A percentile compares a stretch with the other conserved stretches of the same genome.
These are phyloP conservation scores for Tolypocladium nubicola DNA, from an alignment of 2,329 filamentous ascomycete genomes.

Conservation along the genomic window DNA sequence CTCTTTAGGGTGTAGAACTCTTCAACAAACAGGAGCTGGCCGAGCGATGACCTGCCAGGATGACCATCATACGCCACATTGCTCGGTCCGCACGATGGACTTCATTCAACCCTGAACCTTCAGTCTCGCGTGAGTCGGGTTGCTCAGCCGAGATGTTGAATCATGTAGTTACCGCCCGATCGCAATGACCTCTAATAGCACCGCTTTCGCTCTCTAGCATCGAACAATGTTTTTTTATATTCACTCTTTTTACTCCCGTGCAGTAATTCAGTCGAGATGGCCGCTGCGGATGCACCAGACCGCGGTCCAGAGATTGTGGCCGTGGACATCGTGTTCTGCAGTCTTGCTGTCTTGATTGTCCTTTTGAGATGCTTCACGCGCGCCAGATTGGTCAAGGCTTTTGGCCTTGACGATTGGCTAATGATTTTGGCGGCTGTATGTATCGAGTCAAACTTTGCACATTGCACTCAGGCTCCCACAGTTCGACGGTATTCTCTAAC, in stretches of 20 bases:
- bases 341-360: constrained; percentile 10
- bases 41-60: background rate
- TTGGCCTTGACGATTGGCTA: constrained; percentile 4
- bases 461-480: background rate
- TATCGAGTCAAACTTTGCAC: background rate
- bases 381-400: constrained; percentile 1
- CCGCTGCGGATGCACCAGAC: constrained; percentile 2
- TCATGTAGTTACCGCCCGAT: background rate
- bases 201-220: background rate
- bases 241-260: background rate
- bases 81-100: background rate
- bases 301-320: constrained; percentile 15
- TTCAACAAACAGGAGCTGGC: background rate
- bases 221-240: background rate
- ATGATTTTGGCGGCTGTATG: constrained; percentile 3
- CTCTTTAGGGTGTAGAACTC: background rate
- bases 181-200: background rate
- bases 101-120: background rate
- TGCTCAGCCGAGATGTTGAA: background rate
- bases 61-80: background rate
- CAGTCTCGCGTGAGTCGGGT: background rate
- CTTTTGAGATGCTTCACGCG: constrained; percentile 8
- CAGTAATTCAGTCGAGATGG: background rate
- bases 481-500: background rate
- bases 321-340: constrained; percentile 14